Base-by-base conservation (phyloP, 495 filamentous ascomycete species). In the Talaromyces trachyspermus region DNA sequence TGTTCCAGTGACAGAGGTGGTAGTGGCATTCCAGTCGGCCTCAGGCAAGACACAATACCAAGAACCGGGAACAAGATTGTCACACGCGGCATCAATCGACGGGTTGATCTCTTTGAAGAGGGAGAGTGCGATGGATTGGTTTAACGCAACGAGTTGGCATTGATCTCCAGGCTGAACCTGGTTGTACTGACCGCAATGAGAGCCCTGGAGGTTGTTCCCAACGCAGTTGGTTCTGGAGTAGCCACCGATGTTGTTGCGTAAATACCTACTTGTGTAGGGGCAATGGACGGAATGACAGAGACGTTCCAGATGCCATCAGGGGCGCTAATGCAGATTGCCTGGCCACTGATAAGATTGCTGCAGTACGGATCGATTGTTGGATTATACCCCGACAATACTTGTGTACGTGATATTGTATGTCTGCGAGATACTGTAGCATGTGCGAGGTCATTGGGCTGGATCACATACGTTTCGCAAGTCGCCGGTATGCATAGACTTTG, bases 21-120 rank as follows among this genome's bases (percentile, higher is more conserved):
- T 20, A 2, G 57, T 58, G 4, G 11, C 15, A 42, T 58, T 58
- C 57, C 57, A 60, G 9, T 45, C 19, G 6, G 7, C 2, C 17
- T 45, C 46, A 12, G 57, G 55, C 2, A 22, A 25, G 3, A 53
- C 52, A 35, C 57, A 60, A 30, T 60, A 60, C 11, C 29, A 50
- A 2, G 52, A 17, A 15, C 46, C 55, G 9, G 46, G 40, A 1
- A 46, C 20, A 20, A 60, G 48, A 44, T 60, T 60, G 19, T 0
- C 24, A 38, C 57, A 60, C 17, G 23, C 19, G 17, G 17, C 11
- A 26, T 60, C 29, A 18, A 60, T 52, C 4, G 32, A 25, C 11
- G 56, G 58, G 38, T 59, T 61, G 50, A 53, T 55, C 5, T 43
- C 22, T 14, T 55, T 29, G 42, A 59, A 60, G 17, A 8, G 11